Evolutionary conservation across 352 stramenopile species (phyloP).

Genomic region (Aphanomyces cochlioides): DNA sequence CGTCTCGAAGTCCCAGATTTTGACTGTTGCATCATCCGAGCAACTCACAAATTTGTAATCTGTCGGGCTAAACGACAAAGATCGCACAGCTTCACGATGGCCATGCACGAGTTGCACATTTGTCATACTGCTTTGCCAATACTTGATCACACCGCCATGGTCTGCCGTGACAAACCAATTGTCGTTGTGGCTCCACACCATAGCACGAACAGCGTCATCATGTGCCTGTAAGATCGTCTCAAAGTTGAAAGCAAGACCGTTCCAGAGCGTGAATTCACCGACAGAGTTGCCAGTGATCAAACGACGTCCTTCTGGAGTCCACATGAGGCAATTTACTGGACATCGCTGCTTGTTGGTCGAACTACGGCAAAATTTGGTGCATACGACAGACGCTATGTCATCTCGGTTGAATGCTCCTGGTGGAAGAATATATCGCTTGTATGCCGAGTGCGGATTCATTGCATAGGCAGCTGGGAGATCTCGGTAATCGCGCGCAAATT

Average conservation of each 20-base stretch:
- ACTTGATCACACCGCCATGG: constrained; percentile 88
- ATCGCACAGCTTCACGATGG: constrained; percentile 90
- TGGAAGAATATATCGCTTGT: constrained; percentile 79
- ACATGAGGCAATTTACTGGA: constrained; percentile 91
- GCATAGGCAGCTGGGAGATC: constrained; percentile 39
- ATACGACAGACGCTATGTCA: constrained; percentile 72
- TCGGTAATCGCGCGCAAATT: constrained; percentile 58
- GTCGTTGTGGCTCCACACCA: constrained; percentile 89
- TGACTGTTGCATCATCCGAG: constrained; percentile 95
- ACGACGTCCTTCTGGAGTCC: constrained; percentile 92
- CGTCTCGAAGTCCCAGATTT: constrained; percentile 90
- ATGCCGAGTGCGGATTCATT: constrained; percentile 67
- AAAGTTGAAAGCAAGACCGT: constrained; percentile 96
- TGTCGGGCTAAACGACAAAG: constrained; percentile 93
- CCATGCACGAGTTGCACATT: constrained; percentile 82
- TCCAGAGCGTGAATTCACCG: constrained; percentile 97
- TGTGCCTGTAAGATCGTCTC: constrained; percentile 95
- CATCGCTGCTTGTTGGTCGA: constrained; percentile 90
- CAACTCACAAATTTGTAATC: constrained; percentile 98
- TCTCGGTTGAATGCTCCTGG: constrained; percentile 60
- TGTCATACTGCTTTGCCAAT: constrained; percentile 89
- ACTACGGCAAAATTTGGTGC: constrained; percentile 84
- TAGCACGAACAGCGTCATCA: constrained; percentile 81
- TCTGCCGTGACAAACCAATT: constrained; percentile 89
- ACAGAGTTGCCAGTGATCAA: constrained; percentile 97